phyloP scores from a whole-genome alignment of 2,329 filamentous ascomycete genomes.

The Paecilomyces formosus region DNA sequence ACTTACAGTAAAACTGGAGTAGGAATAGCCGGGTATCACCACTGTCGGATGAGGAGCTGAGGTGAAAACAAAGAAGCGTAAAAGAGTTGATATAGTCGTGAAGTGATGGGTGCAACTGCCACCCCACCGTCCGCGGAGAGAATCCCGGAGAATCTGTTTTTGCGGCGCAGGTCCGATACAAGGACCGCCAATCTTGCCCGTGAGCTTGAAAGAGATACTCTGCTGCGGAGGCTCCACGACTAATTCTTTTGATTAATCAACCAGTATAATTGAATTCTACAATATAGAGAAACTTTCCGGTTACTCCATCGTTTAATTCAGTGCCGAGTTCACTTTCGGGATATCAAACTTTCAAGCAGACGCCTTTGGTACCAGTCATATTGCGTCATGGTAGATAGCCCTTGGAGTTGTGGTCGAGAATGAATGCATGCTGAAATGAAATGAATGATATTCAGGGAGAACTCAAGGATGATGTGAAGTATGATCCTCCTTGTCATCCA shows the following conservation, averaged over 20 bases:
- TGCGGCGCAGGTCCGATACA: constrained; percentile 19
- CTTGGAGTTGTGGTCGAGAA: neutral
- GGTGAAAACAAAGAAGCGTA: constrained; percentile 6
- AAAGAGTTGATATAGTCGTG: constrained; percentile 10
- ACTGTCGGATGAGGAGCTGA: neutral
- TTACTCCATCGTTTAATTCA: neutral
- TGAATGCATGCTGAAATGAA: neutral
- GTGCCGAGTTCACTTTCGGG: neutral
- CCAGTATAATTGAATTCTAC: neutral
- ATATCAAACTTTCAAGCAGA: neutral
- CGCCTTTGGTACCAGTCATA: neutral
- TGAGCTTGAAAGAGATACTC: neutral
- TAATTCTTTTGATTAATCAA: neutral
- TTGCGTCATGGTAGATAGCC: constrained; percentile 21
- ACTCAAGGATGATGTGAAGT: constrained; percentile 62
- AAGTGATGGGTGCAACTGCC: constrained; percentile 5
- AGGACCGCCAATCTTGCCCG: neutral
- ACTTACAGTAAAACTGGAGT: neutral
- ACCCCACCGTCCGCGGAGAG: constrained; percentile 22
- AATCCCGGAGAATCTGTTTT: constrained; percentile 30
- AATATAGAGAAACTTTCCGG: neutral
- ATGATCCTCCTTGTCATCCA: constrained; percentile 75
- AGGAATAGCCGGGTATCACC: neutral
- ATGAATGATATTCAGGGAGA: constrained; percentile 16
- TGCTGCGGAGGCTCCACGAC: neutral